These are phyloP conservation scores for Pythium periplocum DNA, from an alignment of 352 stramenopile species.

Conservation along the genomic window DNA sequence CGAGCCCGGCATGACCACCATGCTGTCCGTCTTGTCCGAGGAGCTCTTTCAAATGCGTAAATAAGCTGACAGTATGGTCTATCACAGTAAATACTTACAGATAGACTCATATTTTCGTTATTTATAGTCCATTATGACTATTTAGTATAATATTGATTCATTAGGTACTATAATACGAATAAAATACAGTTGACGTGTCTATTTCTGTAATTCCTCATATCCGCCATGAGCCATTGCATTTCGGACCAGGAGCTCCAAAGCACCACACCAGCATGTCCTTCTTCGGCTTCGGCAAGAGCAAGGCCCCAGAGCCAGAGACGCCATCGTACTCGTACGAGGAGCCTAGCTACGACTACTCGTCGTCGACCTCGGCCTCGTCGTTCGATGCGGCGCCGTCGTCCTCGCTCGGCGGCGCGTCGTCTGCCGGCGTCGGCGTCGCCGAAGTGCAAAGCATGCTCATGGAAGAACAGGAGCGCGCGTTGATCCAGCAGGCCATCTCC, in stretches of 20 bases:
- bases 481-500: constrained; percentile 84
- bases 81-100: no score
- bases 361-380: constrained; percentile 33
- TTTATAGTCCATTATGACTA: no score
- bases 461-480: constrained; percentile 83
- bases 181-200: no score
- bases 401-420: constrained; percentile 9
- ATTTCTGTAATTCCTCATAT: no score
- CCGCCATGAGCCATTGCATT: no score
- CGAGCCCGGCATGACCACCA: constrained; percentile 61
- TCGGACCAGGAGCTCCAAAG: no score
- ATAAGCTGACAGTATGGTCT: no score
- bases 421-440: constrained; percentile 27
- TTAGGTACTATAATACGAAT: no score
- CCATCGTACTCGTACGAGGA: constrained; percentile 64
- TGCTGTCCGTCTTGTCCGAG: constrained; percentile 3
- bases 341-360: constrained; percentile 68
- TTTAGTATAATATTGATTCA: no score
- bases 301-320: constrained; percentile 43
- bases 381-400: constrained; percentile 19
- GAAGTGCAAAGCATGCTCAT: constrained; percentile 81
- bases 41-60: no score
- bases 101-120: no score
- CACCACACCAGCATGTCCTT: constrained; percentile 46
- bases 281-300: constrained; percentile 76